Base-by-base conservation (phyloP, 257 asterid species). In the Solanum chilense region DNA sequence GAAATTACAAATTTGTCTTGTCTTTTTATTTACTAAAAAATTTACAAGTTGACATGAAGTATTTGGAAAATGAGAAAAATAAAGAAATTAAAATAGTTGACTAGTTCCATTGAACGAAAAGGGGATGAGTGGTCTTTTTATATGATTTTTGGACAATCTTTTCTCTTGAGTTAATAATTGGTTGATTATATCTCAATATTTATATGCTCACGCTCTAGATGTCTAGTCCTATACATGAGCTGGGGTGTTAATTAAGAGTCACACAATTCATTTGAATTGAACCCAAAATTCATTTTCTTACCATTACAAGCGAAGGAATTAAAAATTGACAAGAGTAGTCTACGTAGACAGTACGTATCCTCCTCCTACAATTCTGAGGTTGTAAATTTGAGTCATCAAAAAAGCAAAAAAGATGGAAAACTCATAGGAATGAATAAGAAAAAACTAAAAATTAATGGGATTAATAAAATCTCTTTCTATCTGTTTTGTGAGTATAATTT, bases 261-360 rank as follows among this genome's bases (percentile, higher is more conserved):
- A 20, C 66, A 20, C 66, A 7, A 7, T 58, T 58, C 5, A 58
- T 8, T 52, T 52, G 21, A 52, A 52, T 49, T 52, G 23, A 18
- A 52, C n/a, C 11, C 4, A 56, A 56, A 56, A 56, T 20, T 56
- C 16, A 56, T 20, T 56, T 18, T 9, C 66, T 56, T 56, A 18
- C 64, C 0, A 56, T 60, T 60, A 23, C 29, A 10, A 60, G 25
- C 68, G 33, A 8, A 21, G 68, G 68, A 60, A 60, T 3, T 52
- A 49, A 16, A 58, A 21, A 23, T 60, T 23, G 27, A 23, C 29
- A 60, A 2, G 29, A 60, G 29, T 60, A 60, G 15, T 13, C 5
- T 60, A 1, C 3, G 9, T 9, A 60, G 14, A 60, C 1, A 9
- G 5, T 58, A 21, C 1, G 0, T 14, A 10, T 7, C 27, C 0